These are phyloP conservation scores for Cryptosporidium viatorum DNA, from an alignment of 169 alveolate species.

Conservation along the genomic window DNA sequence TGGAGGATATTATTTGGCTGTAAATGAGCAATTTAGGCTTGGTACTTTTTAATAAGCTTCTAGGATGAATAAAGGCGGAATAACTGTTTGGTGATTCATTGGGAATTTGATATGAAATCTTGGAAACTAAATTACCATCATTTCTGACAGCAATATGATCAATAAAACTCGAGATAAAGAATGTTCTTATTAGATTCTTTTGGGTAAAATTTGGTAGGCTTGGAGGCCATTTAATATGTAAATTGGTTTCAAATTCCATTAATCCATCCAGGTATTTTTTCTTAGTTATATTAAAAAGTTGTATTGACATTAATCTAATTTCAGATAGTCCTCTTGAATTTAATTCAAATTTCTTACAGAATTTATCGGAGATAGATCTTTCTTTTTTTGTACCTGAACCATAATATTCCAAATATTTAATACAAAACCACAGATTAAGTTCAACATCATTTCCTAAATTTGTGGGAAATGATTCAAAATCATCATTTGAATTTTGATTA, in stretches of 20 bases:
- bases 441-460: conserved; percentile 63
- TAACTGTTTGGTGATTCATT: neutral
- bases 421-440: conserved; percentile 43
- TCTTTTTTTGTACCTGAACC: neutral
- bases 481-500: neutral
- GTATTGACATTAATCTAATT: conserved; percentile 51
- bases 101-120: conserved; percentile 12
- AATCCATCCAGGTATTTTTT: conserved; percentile 13
- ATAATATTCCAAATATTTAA: conserved; percentile 41
- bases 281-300: conserved; percentile 18
- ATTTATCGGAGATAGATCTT: neutral
- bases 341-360: conserved; percentile 23
- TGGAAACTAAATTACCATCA: conserved; percentile 15
- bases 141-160: conserved; percentile 64
- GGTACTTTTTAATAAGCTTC: conserved; percentile 9
- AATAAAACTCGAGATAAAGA: conserved; percentile 43
- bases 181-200: conserved; percentile 24
- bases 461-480: conserved; percentile 11
- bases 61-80: conserved; percentile 37
- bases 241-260: neutral
- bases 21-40: conserved; percentile 42
- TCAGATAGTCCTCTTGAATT: conserved; percentile 48
- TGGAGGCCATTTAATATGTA: conserved; percentile 7
- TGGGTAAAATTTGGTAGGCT: conserved; percentile 26
- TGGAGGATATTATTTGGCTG: conserved; percentile 17